These are phyloP conservation scores for Astragalus glycyphyllos DNA, from an alignment of 306 rosid species.

Conservation along the genomic window DNA sequence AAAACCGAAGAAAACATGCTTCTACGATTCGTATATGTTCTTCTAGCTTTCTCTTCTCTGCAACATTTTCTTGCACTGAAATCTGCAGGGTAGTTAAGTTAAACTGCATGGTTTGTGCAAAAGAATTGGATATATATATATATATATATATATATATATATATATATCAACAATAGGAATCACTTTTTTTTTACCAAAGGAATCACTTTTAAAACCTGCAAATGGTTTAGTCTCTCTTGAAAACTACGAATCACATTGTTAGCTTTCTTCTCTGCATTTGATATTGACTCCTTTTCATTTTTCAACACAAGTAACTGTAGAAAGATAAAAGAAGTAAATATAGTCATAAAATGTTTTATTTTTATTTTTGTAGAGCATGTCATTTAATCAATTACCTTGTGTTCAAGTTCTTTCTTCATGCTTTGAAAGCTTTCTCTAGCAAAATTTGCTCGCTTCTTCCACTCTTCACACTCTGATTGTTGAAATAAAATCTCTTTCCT, in stretches of 20 bases:
- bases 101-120: not conserved
- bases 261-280: conserved; percentile 45
- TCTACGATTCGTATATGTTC: conserved; percentile 40
- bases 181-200: too few species aligned
- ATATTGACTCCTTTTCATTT: conserved; percentile 39
- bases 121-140: not conserved
- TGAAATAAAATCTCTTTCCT: conserved; percentile 45
- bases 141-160: too few species aligned
- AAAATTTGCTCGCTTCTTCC: conserved; percentile 35
- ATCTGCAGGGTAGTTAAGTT: conserved; percentile 20
- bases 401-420: conserved; percentile 37
- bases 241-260: conserved; percentile 28
- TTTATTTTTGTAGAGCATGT: not conserved
- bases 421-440: conserved; percentile 34
- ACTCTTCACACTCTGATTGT: conserved; percentile 34
- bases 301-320: conserved; percentile 35
- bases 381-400: conserved; percentile 40
- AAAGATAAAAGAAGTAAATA: conserved; percentile 19
- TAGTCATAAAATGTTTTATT: not conserved
- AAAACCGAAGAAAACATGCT: conserved; percentile 22
- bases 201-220: conserved; percentile 43
- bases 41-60: conserved; percentile 41
- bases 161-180: conserved; percentile 7
- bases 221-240: conserved; percentile 31
- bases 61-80: conserved; percentile 30